phyloP scores from a whole-genome alignment of 768 basidiomycete genomes.

The Boletus eberwhitei region DNA sequence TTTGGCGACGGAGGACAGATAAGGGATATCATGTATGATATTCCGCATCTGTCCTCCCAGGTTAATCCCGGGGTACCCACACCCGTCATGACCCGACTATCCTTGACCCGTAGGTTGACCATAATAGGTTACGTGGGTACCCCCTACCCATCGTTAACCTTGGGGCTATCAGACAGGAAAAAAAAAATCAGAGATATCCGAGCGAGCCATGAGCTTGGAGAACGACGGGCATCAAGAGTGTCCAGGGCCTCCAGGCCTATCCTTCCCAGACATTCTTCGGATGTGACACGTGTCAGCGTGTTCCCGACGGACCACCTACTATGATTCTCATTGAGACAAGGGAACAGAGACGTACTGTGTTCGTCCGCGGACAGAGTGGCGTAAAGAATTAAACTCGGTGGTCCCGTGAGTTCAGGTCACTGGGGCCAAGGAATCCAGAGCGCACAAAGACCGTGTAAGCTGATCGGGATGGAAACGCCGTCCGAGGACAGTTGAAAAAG shows the following conservation, averaged over 20 bases:
- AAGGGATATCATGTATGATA: not conserved
- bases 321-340: slow-evolving; percentile 1
- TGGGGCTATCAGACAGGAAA: not conserved
- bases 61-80: not conserved
- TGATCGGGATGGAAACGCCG: not conserved
- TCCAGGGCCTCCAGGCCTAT: too few relatives aligned
- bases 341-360: not conserved
- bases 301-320: not conserved
- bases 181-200: not conserved
- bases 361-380: slow-evolving; percentile 17
- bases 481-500: not conserved
- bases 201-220: not conserved
- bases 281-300: not conserved
- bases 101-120: not conserved
- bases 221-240: not conserved
- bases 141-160: not conserved
- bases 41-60: not conserved
- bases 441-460: not conserved
- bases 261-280: not conserved
- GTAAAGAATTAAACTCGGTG: not conserved
- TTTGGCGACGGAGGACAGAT: slow-evolving; percentile 1
- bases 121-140: not conserved
- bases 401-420: not conserved
- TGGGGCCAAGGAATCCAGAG: not conserved
- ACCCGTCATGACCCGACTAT: slow-evolving; percentile 7